Evolutionary conservation across 1,284 basidiomycete genomes (phyloP).

Genomic region (Moesziomyces sp.): DNA sequence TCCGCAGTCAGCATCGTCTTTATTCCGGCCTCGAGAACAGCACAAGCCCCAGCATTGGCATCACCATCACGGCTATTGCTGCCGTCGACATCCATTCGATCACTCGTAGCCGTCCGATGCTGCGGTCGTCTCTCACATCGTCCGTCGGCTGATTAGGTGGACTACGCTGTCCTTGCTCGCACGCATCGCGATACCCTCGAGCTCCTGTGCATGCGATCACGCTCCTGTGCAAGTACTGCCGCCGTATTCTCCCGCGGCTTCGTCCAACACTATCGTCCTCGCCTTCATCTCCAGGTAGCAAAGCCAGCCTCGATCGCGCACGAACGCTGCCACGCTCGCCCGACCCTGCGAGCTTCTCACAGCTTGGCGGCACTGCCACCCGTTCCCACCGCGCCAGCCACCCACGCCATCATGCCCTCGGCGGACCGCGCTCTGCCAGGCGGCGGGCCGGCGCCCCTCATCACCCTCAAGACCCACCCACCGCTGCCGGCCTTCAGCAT

Average conservation of each 20-base stretch:
- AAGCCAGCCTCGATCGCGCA: background rate
- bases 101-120: background rate
- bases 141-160: too few species aligned
- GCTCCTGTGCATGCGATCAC: background rate
- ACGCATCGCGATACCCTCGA: background rate
- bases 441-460: constrained; percentile 45
- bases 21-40: too few species aligned
- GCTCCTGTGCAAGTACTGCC: background rate
- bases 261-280: background rate
- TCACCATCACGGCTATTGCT: too few species aligned
- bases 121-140: background rate
- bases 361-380: background rate
- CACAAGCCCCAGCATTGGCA: too few species aligned
- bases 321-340: background rate
- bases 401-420: constrained; percentile 19
- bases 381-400: background rate
- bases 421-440: constrained; percentile 31
- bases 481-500: constrained; percentile 61
- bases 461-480: constrained; percentile 53
- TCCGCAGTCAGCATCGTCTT: too few species aligned
- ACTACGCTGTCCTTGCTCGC: too few species aligned
- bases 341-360: background rate
- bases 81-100: too few species aligned
- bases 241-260: background rate
- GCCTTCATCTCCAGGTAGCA: background rate